Evolutionary conservation across 306 rosid genomes (phyloP).

Genomic region (Malus sieversii): DNA sequence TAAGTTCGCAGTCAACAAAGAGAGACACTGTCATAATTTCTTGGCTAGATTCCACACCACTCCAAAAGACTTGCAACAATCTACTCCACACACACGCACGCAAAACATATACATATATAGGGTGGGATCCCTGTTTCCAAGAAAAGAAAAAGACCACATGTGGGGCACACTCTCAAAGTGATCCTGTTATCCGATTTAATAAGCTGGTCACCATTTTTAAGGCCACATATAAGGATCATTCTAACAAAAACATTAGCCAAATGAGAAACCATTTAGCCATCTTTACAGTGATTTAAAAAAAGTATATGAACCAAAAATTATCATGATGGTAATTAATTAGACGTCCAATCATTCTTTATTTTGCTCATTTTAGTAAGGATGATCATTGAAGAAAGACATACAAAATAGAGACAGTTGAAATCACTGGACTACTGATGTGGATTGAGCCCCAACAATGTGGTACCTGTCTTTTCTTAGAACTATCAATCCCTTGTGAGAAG

Average conservation of each 20-base stretch:
- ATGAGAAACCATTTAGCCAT: background rate
- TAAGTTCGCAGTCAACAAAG: background rate
- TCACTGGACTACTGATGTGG: background rate
- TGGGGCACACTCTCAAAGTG: background rate
- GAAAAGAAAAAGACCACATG: background rate
- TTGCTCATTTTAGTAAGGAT: background rate
- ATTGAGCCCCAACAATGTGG: background rate
- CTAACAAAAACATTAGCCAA: background rate
- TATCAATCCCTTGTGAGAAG: background rate
- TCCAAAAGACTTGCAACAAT: background rate
- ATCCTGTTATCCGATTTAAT: background rate
- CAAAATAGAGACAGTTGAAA: background rate
- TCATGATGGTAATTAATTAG: background rate
- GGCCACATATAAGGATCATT: background rate
- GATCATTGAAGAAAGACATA: background rate
- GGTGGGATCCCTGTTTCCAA: background rate
- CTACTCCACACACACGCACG: too few species aligned
- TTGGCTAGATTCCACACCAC: background rate
- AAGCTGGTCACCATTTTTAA: background rate
- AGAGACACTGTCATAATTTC: background rate
- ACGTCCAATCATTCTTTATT: background rate
- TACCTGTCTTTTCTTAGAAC: background rate
- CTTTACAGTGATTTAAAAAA: background rate
- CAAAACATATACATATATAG: background rate
- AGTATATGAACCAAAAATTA: background rate